Evolutionary conservation across 495 filamentous ascomycete species (phyloP), one percentile per base, ranked within the genome.

Genomic region (Aspergillus heteromorphus): DNA sequence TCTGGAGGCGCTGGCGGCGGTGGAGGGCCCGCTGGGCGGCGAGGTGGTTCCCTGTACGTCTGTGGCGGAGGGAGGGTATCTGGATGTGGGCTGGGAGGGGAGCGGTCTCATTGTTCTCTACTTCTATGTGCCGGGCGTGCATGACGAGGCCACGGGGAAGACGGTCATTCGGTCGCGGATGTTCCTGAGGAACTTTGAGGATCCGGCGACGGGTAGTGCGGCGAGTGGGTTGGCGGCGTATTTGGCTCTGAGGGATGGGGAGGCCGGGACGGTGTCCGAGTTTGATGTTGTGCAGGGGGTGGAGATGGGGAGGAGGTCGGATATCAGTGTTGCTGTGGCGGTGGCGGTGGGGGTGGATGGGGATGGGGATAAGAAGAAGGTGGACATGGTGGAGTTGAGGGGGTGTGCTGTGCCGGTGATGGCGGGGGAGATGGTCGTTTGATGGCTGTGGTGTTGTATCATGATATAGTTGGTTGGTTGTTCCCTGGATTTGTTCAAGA

Each of bases 241-340:
- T 60, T 65, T 90, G 47, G 73, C 82, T 7, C 60, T 87, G 43
- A 69, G 61, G 16, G 69, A 67, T 48, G 62, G 20, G 57, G 0
- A 51, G 55, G 45, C 59, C 60, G 25, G 60, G 67, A n/a, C 53
- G 56, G 25, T 30, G 19, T 60, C 64, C 40, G 67, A 61, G 56
- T 85, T 80, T 60, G 68, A 69, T 42, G 62, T 91, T 49, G 80
- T 79, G 58, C 88, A 92, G 71, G 88, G 88, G 0, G 83, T 91
- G 11, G 87, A 92, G 72, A 92, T 91, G 84, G 87, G 85, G 0
- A 71, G 87, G 53, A 70, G 69, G 58, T 90, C 87, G 72, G 77
- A 80, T 42, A 83, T 84, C 56, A 68, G 69, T 4, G 65, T 79
- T 36, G 72, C 66, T 27, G 76, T 79, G 47, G 67, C 53, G 16